Evolutionary conservation across 768 basidiomycete genomes (phyloP).

Genomic region (Crassisporium funariophilum): DNA sequence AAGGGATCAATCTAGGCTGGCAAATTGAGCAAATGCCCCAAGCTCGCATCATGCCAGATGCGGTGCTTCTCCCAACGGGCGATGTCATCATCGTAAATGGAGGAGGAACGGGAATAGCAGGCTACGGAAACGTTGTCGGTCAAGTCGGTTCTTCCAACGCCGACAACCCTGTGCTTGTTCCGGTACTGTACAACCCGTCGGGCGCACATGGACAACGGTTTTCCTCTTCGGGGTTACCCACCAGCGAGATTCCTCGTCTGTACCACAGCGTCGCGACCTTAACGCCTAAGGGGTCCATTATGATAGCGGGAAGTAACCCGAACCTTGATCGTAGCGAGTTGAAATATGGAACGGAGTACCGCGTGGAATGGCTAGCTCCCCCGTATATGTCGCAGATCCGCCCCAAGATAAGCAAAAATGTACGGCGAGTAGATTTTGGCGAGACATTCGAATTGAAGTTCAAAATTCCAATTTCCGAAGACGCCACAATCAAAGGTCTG

Average conservation of each 20-base stretch:
- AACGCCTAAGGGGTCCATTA: slow-evolving; percentile 67
- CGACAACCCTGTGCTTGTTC: slow-evolving; percentile 66
- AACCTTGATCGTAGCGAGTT: slow-evolving; percentile 77
- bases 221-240: slow-evolving; percentile 55
- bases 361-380: slow-evolving; percentile 85
- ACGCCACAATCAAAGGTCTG: slow-evolving; percentile 52
- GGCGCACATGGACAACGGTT: slow-evolving; percentile 61
- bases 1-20: slow-evolving; percentile 72
- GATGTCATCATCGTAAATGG: slow-evolving; percentile 77
- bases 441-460: slow-evolving; percentile 50
- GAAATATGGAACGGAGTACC: slow-evolving; percentile 82
- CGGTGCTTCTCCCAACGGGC: slow-evolving; percentile 80
- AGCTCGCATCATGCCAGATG: slow-evolving; percentile 76
- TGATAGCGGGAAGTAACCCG: slow-evolving; percentile 86
- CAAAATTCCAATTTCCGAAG: slow-evolving; percentile 30
- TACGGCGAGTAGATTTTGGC: slow-evolving; percentile 46
- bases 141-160: slow-evolving; percentile 81
- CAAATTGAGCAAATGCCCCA: slow-evolving; percentile 73
- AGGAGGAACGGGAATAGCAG: slow-evolving; percentile 70
- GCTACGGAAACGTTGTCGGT: slow-evolving; percentile 71
- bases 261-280: slow-evolving; percentile 86
- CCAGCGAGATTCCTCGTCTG: slow-evolving; percentile 69
- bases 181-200: slow-evolving; percentile 68
- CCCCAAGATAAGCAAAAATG: slow-evolving; percentile 46
- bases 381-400: slow-evolving; percentile 72